Percentiles rank a stretch among this genome's conserved stretches.
Evolutionary conservation across 306 rosid genomes (phyloP).

Genomic region (Hippophae gyantsensis): DNA sequence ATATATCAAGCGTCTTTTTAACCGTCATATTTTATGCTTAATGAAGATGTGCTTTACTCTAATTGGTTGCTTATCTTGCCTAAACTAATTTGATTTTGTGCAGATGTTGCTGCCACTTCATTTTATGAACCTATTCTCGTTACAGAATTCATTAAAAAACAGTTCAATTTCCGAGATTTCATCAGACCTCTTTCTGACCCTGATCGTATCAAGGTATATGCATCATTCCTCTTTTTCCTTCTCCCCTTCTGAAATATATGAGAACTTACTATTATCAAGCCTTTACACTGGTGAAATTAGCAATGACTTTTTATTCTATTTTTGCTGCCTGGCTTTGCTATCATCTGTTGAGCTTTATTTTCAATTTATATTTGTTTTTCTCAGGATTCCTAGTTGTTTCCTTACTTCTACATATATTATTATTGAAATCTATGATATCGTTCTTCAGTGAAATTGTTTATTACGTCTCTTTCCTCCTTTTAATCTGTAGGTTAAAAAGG

Average conservation of each 20-base stretch:
- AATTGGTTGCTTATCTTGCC: not conserved
- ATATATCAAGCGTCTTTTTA: too few relatives aligned
- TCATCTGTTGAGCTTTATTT: too few relatives aligned
- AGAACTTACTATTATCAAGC: not conserved
- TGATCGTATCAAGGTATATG: constrained; percentile 49
- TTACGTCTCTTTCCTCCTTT: not conserved
- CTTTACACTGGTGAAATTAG: too few relatives aligned
- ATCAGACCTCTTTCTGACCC: constrained; percentile 37
- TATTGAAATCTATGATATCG: not conserved
- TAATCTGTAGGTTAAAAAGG: constrained; percentile 37
- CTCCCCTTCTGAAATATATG: not conserved
- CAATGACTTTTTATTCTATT: too few relatives aligned
- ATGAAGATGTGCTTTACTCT: too few relatives aligned
- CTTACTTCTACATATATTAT: too few relatives aligned
- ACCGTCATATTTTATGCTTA: too few relatives aligned
- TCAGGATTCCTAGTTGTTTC: too few relatives aligned
- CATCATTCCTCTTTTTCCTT: not conserved
- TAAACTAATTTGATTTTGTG: not conserved
- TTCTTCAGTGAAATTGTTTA: not conserved
- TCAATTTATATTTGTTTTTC: too few relatives aligned
- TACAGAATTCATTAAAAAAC: constrained; percentile 22
- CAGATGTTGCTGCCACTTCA: constrained; percentile 67
- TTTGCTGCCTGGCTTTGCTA: too few relatives aligned
- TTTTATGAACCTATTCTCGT: constrained; percentile 54
- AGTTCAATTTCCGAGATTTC: constrained; percentile 22